Base-by-base conservation (phyloP, 2,329 filamentous ascomycete species). In the Aschersonia sp. region DNA sequence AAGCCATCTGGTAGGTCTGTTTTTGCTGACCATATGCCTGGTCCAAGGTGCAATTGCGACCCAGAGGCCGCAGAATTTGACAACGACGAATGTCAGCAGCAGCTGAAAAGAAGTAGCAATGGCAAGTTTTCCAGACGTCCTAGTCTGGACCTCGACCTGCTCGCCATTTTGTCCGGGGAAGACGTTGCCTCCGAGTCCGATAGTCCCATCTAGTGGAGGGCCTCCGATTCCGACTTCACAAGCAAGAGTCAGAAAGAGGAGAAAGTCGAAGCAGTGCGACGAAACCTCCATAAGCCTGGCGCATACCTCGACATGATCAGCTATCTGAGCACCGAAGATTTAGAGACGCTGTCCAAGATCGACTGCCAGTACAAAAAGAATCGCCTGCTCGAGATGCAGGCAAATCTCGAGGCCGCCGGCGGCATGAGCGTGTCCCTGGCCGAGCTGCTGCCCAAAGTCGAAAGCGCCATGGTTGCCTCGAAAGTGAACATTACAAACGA, bases 371-470 rank as follows among this genome's bases (percentile, higher is more conserved):
- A 61, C 39, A 58, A 60, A 44, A 55, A 51, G 22, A 56, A 56
- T 31, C 59, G 58, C 30, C 70, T 65, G 64, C 56, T 69, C 1
- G 62, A 69, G 50, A 63, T 70, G 56, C 68, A 71, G 50, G 64
- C 66, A 32, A 64, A 62, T 45, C 69, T 71, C 47, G 65, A 59
- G 55, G 69, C 70, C 49, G 63, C 56, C 43, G 70, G 67, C 0
- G 68, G 68, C 4, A 58, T 63, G 6, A 61, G 68, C 59, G 55
- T 70, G 0, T 62, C 66, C 1, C 52, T 66, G 6, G 59, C 63
- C 35, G 53, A 62, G n/a, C 59, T 71, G 43, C 60, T 60, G 41
- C 55, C 53, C 29, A 39, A 12, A 4, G 12, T 8, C 2, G 12
- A 39, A 39, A 39, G 35, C 35, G 35, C 14, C 5, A 12, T 37